Evolutionary conservation across 192 early-diverging fungal genomes (phyloP).

Genomic region (Radiomyces spectabilis): DNA sequence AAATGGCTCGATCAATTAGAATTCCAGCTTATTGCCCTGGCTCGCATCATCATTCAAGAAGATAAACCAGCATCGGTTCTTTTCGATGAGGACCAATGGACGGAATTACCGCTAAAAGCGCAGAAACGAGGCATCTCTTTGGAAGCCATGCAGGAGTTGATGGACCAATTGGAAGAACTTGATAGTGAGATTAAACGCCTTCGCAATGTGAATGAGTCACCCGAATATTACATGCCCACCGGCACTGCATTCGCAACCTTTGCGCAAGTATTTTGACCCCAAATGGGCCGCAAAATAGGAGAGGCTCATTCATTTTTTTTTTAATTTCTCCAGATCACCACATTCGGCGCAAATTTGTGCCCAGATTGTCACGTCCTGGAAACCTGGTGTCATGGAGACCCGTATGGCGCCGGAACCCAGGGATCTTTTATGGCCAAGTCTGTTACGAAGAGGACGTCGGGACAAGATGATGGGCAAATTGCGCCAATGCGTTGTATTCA

Average conservation of each 20-base stretch:
- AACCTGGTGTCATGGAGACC: constrained; percentile 43
- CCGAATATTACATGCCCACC: constrained; percentile 38
- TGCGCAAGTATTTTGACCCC: constrained; percentile 25
- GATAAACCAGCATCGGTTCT: neutral
- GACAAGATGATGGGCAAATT: constrained; percentile 38
- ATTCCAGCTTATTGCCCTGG: constrained; percentile 8
- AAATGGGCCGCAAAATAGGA: too few relatives aligned
- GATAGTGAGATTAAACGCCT: constrained; percentile 32
- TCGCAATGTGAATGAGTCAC: constrained; percentile 26
- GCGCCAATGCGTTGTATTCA: constrained; percentile 36
- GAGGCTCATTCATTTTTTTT: neutral
- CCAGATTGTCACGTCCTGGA: constrained; percentile 41
- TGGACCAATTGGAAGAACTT: neutral
- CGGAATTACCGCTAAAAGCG: neutral
- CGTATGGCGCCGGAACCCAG: constrained; percentile 53
- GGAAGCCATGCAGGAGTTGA: neutral
- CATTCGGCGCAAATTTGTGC: constrained; percentile 51
- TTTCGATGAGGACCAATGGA: neutral
- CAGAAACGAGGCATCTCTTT: neutral
- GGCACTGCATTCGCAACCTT: constrained; percentile 57
- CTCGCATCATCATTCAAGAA: neutral
- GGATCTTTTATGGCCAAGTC: constrained; percentile 52
- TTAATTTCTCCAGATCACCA: constrained; percentile 13
- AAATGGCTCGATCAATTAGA: constrained; percentile 16
- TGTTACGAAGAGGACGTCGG: constrained; percentile 36